Percentiles rank a stretch among this genome's conserved stretches.
These are phyloP conservation scores for Limonomyces culmigenus DNA, from an alignment of 1,284 basidiomycete species.

Conservation along the genomic window DNA sequence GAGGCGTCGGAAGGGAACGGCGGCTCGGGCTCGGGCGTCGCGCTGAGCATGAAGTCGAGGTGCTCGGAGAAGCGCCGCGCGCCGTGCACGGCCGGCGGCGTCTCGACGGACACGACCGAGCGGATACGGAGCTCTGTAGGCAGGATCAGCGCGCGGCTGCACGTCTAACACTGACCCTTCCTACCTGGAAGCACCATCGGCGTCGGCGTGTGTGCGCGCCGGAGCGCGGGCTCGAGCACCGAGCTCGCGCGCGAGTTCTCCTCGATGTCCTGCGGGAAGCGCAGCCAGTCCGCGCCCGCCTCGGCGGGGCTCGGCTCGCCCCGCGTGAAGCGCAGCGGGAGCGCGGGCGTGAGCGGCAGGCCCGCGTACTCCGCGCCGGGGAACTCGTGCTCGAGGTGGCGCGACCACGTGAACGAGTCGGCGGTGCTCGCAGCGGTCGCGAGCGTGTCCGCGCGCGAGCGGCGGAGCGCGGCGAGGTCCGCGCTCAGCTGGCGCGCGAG, in stretches of 20 bases:
- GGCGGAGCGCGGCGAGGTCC: conserved; percentile 27
- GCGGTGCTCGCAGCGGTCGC: too few relatives aligned
- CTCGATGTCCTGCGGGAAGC: conserved; percentile 6
- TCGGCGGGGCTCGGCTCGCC: conserved; percentile 9
- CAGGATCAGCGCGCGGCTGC: neutral
- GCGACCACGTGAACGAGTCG: neutral
- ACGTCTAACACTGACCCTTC: neutral
- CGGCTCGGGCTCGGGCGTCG: too few relatives aligned
- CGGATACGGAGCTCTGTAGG: conserved; percentile 34
- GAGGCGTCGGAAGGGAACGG: conserved; percentile 2
- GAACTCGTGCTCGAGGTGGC: neutral
- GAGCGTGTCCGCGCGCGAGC: neutral
- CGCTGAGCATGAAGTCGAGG: too few relatives aligned
- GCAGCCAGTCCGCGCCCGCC: conserved; percentile 8
- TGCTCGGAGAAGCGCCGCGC: conserved; percentile 25
- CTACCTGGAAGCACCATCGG: neutral
- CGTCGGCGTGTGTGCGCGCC: neutral
- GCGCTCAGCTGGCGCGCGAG: conserved; percentile 46
- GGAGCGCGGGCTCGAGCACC: neutral
- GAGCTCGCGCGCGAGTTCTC: too few relatives aligned
- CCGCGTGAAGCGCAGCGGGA: conserved; percentile 17
- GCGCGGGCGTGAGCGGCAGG: conserved; percentile 2
- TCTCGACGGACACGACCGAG: conserved; percentile 30
- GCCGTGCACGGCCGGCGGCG: conserved; percentile 24
- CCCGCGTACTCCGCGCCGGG: neutral